These are phyloP conservation scores for Polyporus arcularius DNA, from an alignment of 768 basidiomycete genomes.

Conservation along the genomic window DNA sequence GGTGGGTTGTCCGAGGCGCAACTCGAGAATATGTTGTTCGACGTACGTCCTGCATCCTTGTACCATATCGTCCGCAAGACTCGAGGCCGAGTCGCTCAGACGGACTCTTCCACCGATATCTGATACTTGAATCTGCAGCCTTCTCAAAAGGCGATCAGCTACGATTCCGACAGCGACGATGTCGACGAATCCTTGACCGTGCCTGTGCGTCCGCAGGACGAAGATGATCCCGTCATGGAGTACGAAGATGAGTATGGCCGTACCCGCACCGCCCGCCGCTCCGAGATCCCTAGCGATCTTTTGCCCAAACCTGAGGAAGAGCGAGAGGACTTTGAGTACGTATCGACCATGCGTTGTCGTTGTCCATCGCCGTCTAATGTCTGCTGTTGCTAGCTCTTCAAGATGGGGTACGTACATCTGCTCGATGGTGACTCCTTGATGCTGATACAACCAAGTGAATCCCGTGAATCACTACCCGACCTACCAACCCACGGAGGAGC, in stretches of 20 bases:
- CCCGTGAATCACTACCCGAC: constrained; percentile 86
- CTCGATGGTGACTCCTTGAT: background rate
- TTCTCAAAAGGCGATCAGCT: constrained; percentile 55
- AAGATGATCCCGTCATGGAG: constrained; percentile 77
- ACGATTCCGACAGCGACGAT: constrained; percentile 73
- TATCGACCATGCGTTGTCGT: constrained; percentile 40
- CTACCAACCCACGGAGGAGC: constrained; percentile 82
- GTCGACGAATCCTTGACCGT: constrained; percentile 76
- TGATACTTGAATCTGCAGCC: constrained; percentile 46
- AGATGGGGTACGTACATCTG: background rate
- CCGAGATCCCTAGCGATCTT: constrained; percentile 76
- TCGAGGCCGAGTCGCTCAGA: background rate
- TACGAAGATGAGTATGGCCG: constrained; percentile 89
- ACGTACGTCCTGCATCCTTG: constrained; percentile 50
- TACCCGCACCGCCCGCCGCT: constrained; percentile 63
- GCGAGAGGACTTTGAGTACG: constrained; percentile 47
- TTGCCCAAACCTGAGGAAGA: constrained; percentile 47
- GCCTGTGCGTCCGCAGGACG: constrained; percentile 44
- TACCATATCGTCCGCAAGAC: background rate
- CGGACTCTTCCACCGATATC: no score
- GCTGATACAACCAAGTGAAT: constrained; percentile 51
- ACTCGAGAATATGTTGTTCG: constrained; percentile 70
- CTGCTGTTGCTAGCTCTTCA: background rate
- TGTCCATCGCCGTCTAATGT: background rate
- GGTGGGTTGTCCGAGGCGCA: constrained; percentile 78